Percentiles rank a stretch among this genome's conserved stretches.
phyloP scores from a whole-genome alignment of 2,329 filamentous ascomycete species.

The Pestalotiopsis sp. region DNA sequence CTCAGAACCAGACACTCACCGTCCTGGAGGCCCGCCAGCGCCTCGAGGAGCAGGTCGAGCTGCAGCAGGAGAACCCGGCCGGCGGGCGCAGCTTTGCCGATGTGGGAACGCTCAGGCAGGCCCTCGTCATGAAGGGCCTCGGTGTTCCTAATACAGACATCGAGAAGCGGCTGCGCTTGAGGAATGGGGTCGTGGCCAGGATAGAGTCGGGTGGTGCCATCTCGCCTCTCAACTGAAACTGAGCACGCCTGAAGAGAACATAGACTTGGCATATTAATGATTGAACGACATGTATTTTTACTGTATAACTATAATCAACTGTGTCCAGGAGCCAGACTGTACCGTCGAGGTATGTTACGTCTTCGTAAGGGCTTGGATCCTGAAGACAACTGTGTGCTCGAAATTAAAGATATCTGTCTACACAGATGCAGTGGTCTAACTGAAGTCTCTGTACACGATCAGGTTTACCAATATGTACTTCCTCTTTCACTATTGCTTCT shows the following conservation, averaged over 20 bases:
- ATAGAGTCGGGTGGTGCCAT: conserved; percentile 46
- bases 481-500: too few species aligned
- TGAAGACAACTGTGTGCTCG: too few species aligned
- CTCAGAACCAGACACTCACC: conserved; percentile 47
- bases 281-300: conserved; percentile 13
- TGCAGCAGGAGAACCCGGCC: conserved; percentile 46
- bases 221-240: conserved; percentile 31
- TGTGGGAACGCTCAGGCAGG: conserved; percentile 48
- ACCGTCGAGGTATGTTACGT: too few species aligned
- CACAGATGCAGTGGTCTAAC: too few species aligned
- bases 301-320: conserved; percentile 3
- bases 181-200: conserved; percentile 45
- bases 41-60: conserved; percentile 45
- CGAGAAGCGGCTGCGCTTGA: conserved; percentile 48
- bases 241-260: neutral
- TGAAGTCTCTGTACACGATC: too few species aligned
- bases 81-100: conserved; percentile 49
- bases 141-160: conserved; percentile 44
- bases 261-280: neutral
- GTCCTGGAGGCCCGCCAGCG: conserved; percentile 51
- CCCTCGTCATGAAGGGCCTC: conserved; percentile 44
- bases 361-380: too few species aligned
- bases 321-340: neutral
- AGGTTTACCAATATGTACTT: too few species aligned
- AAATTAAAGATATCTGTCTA: too few species aligned